Conservation (phyloP, 1,284 basidiomycete species). For the Schizopora paradoxa region DNA sequence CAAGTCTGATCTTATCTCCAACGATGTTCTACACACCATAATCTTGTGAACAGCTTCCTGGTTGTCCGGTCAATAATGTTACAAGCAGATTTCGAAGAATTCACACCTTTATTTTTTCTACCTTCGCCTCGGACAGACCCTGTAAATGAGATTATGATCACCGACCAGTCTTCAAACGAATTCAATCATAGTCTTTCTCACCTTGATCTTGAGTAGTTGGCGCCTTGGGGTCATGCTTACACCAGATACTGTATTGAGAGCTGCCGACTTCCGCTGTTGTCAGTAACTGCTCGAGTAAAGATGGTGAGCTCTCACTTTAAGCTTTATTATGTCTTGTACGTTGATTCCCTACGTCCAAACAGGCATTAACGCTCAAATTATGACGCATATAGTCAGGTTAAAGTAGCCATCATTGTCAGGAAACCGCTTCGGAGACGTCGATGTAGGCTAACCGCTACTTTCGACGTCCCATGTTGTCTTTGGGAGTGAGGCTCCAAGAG, state of each 20-base stretch:
- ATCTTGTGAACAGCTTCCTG: conserved; percentile 87
- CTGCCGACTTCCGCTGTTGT: conserved; percentile 48
- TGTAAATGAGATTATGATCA: conserved; percentile 26
- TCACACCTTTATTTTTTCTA: conserved; percentile 88
- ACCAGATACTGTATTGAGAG: conserved; percentile 75
- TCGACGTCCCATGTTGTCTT: neutral
- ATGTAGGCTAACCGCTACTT: too few relatives aligned
- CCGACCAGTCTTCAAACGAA: conserved; percentile 20
- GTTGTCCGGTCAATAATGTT: conserved; percentile 1
- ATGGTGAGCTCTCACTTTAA: too few relatives aligned
- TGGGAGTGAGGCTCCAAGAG: conserved; percentile 4
- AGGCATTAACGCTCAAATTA: neutral
- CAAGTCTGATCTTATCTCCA: conserved; percentile 13
- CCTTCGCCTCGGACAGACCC: conserved; percentile 88
- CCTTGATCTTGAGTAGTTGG: conserved; percentile 89
- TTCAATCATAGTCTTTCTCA: conserved; percentile 30
- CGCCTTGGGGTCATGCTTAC: conserved; percentile 83
- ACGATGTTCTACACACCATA: conserved; percentile 41
- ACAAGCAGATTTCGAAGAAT: conserved; percentile 9
- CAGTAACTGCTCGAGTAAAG: too few relatives aligned
- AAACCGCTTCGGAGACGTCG: neutral
- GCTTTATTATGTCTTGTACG: conserved; percentile 71
- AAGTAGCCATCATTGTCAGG: neutral
- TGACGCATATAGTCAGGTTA: conserved; percentile 5
- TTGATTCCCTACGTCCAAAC: conserved; percentile 71